phyloP scores from a whole-genome alignment of 1,284 basidiomycete genomes.

The Leucoagaricus sp. region DNA sequence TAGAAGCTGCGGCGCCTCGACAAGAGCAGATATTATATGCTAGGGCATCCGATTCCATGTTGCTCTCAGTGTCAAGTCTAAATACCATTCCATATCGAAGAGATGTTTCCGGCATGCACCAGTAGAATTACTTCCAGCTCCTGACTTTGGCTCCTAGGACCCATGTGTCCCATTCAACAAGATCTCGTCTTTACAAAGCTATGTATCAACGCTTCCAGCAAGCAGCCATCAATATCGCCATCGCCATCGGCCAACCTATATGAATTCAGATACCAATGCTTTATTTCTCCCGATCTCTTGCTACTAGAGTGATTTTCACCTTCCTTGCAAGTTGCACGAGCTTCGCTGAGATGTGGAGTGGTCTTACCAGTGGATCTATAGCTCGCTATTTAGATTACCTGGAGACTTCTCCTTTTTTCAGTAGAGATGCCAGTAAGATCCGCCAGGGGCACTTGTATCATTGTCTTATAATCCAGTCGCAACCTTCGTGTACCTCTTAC shows the following conservation, averaged over 20 bases:
- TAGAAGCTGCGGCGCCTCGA: too few species aligned
- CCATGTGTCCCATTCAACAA: neutral
- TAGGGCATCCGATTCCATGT: too few species aligned
- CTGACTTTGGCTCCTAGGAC: neutral
- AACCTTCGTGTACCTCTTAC: neutral
- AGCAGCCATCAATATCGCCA: conserved; percentile 6
- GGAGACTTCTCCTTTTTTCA: neutral
- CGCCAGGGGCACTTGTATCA: neutral
- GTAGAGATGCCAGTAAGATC: neutral
- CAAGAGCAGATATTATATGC: too few species aligned
- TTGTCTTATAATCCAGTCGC: neutral
- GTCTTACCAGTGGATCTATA: neutral
- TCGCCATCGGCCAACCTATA: neutral
- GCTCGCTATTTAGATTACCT: neutral
- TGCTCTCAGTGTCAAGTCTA: too few species aligned
- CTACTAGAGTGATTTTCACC: neutral
- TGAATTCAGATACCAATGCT: neutral
- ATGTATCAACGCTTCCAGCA: neutral
- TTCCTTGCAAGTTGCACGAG: neutral
- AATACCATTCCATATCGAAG: too few species aligned
- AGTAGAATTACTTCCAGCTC: neutral
- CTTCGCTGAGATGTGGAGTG: neutral
- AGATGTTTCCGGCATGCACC: neutral
- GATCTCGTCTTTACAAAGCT: neutral
- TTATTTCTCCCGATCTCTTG: neutral